These are phyloP conservation scores for Acacia crassicarpa DNA, from an alignment of 306 rosid species.

Conservation along the genomic window DNA sequence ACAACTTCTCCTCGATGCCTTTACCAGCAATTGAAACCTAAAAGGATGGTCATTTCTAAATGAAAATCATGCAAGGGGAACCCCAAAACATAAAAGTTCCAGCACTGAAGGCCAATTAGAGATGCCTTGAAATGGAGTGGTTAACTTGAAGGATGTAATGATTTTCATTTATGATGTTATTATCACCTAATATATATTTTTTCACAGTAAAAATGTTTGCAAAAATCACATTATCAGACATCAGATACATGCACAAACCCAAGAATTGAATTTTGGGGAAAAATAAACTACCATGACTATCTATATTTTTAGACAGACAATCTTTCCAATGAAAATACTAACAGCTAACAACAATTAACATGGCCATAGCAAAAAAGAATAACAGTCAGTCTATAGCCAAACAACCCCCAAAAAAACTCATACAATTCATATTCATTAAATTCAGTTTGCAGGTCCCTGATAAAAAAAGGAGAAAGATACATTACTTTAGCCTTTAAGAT, in stretches of 20 bases:
- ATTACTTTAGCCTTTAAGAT: background rate
- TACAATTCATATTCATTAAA: background rate
- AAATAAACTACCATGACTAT: slow-evolving; percentile 12
- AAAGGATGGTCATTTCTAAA: slow-evolving; percentile 35
- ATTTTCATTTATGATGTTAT: background rate
- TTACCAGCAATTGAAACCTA: slow-evolving; percentile 77
- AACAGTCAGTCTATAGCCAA: background rate
- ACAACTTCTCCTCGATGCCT: slow-evolving; percentile 76
- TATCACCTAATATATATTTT: slow-evolving; percentile 1
- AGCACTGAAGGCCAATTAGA: slow-evolving; percentile 13
- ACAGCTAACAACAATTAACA: slow-evolving; percentile 1
- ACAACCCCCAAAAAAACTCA: background rate
- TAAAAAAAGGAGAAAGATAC: background rate
- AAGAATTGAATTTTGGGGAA: background rate
- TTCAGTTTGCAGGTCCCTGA: slow-evolving; percentile 1
- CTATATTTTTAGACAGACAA: background rate
- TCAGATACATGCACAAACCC: background rate
- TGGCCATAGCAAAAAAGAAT: background rate
- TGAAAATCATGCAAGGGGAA: slow-evolving; percentile 8
- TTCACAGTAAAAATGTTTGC: background rate
- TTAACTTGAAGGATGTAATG: slow-evolving; percentile 10
- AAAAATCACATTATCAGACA: slow-evolving; percentile 14
- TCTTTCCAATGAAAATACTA: background rate
- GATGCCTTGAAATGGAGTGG: slow-evolving; percentile 17
- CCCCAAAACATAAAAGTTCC: background rate